Evolutionary conservation across 2,329 filamentous ascomycete genomes (phyloP).

Genomic region (Trichoderma pleuroti): DNA sequence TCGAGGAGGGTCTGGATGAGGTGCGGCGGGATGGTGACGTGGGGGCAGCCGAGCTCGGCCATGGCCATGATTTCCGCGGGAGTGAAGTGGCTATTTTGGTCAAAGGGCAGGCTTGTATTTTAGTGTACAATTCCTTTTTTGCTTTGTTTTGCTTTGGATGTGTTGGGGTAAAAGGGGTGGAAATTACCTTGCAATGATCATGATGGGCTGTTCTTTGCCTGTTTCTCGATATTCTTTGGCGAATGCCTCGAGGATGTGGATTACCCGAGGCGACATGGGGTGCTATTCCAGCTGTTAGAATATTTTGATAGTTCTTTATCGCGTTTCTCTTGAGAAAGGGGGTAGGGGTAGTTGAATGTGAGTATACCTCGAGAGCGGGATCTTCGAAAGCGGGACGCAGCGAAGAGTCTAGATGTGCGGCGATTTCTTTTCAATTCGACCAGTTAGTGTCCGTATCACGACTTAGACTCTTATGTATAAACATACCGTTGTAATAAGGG

Average conservation of each 20-base stretch:
- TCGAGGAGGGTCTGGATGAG: slow-evolving; percentile 20
- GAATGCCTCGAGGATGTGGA: slow-evolving; percentile 23
- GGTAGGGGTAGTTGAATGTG: neutral
- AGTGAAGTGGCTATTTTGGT: slow-evolving; percentile 20
- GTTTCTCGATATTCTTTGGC: slow-evolving; percentile 19
- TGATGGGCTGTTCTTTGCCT: slow-evolving; percentile 23
- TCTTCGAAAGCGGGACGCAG: slow-evolving; percentile 17
- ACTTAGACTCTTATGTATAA: neutral
- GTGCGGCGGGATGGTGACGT: slow-evolving; percentile 22
- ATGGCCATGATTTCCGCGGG: slow-evolving; percentile 22
- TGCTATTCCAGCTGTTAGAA: slow-evolving; percentile 9
- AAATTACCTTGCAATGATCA: slow-evolving; percentile 22
- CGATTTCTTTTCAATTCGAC: slow-evolving; percentile 19
- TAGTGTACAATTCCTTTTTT: neutral
- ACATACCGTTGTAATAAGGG: slow-evolving; percentile 25
- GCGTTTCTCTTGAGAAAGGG: neutral
- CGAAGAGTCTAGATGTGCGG: slow-evolving; percentile 22
- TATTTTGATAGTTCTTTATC: neutral
- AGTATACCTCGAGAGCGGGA: slow-evolving; percentile 21
- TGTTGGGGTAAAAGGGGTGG: neutral
- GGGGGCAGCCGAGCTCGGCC: slow-evolving; percentile 23
- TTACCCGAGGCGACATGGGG: slow-evolving; percentile 23
- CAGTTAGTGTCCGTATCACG: neutral
- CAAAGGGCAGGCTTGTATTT: neutral
- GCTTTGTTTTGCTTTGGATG: neutral